Conservation (phyloP, 495 filamentous ascomycete genomes). For the Hypoxylon trugodes region DNA sequence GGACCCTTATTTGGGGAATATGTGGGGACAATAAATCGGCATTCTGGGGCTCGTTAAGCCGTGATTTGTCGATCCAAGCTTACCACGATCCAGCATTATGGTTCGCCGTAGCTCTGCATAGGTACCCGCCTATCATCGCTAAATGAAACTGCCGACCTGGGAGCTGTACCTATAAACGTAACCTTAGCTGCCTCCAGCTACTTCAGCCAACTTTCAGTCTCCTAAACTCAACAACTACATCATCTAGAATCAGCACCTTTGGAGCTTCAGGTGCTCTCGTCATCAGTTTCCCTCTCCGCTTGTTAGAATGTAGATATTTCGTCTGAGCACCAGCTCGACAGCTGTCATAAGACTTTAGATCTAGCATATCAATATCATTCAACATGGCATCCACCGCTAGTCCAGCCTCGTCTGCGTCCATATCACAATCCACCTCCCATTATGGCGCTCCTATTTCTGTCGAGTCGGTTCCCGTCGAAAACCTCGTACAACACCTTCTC, state of each 20-base stretch:
- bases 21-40: conserved; percentile 23
- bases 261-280: not conserved
- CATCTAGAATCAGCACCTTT: not conserved
- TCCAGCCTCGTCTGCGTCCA: conserved; percentile 35
- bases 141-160: not conserved
- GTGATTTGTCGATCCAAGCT: conserved; percentile 24
- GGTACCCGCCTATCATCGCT: conserved; percentile 1
- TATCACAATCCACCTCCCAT: conserved; percentile 35
- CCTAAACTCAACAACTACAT: conserved; percentile 1
- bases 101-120: conserved; percentile 11
- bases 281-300: not conserved
- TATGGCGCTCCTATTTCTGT: conserved; percentile 20
- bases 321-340: conserved; percentile 14
- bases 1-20: not conserved
- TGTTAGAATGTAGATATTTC: conserved; percentile 31
- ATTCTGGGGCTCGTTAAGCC: conserved; percentile 2
- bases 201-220: not conserved
- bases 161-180: not conserved
- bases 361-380: conserved; percentile 9
- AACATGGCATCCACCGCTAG: conserved; percentile 38
- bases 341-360: conserved; percentile 11
- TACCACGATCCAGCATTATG: conserved; percentile 20
- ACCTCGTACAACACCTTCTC: conserved; percentile 81
- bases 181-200: conserved; percentile 2
- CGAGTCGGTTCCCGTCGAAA: conserved; percentile 66